Evolutionary conservation across 164 flowering plant genomes (phyloP), one percentile per base, ranked within the genome.

Genomic region (Dillenia turbinata): DNA sequence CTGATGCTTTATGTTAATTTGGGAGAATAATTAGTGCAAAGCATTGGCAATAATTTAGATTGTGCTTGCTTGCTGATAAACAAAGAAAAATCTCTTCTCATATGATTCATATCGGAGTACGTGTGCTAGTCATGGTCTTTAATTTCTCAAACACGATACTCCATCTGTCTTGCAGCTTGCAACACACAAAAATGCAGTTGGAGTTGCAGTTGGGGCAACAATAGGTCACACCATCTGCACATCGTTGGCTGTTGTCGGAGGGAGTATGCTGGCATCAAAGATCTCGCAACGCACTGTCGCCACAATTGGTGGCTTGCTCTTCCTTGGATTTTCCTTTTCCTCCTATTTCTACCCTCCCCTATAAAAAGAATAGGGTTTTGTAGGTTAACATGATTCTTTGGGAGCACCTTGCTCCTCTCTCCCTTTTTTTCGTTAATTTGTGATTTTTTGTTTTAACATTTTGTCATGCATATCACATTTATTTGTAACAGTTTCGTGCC

Each of bases 191-290:
- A 92, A 90, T 69, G 97, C 99, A 7, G 10, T 90, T 45, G 99
- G 99, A 76, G 99, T 92, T 14, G 97, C 97, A n/a, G 75, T 87
- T 9, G 99, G 99, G 16, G 99, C 97, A 1, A 81, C 75, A 9
- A 5, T 90, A 40, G 99, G 99, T 16, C 99, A 95, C 77, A 84
- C 96, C 12, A 77, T 95, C 17, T 95, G 99, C 51, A 95, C 99
- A 44, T 95, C 99, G 3, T 9, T 95, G 66, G 99, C 99, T 9
- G 99, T 95, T 65, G 80, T 95, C 9, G 99, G 99, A 59, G 99
- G 99, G 55, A 95, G 99, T 83, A 95, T 95, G 89, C 71, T 95
- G 49, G 99, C 99, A n/a, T 84, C 99, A 13, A 92, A 82, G 79
- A 95, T 95, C 62, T 95, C 99, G 4, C 99, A 95, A 64, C 77